Evolutionary conservation across 2,329 filamentous ascomycete genomes (phyloP), one percentile per base, ranked within the genome.

Genomic region (Trichoderma sp.): DNA sequence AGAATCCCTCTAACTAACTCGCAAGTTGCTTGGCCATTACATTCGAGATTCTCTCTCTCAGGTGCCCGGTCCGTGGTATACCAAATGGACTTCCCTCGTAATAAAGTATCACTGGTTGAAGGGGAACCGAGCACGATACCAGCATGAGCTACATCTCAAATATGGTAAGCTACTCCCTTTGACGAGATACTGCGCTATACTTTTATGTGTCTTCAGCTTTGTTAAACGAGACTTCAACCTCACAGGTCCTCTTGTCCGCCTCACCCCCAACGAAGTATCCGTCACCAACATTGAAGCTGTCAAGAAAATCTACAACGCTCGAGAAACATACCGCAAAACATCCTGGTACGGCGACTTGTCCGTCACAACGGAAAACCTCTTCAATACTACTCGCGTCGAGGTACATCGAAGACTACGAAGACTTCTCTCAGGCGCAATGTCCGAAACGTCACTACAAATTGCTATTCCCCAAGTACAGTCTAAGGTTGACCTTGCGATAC

Each of bases 381-480:
- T 89, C 79, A 84, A 77, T 24, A 86, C 85, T 2, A 81, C 75
- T 0, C 82, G 88, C 63, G 76, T 83, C 1, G 79, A 84, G 3
- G 81, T 82, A 35, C 85, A 88, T 78, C 81, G 85, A 9, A 80
- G 80, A 1, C 82, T 84, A 35, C 84, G 87, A 14, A 82, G 83
- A 68, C 82, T 89, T 1, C 80, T 89, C 5, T 85, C 86, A 4
- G 79, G 81, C 1, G 80, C 85, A 21, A 81, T 86, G 75, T 85
- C 84, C 16, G 85, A 85, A 62, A 81, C 79, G 0, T 82, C 82
- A 0, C 77, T 87, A 38, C 80, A 81, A 50, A 21, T 64, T 2
- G 80, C 83, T 63, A 80, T 83, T 64, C 78, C 80, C 0, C 68
- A 83, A 29, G 81, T 90, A 11, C 77, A 83, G 3, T 78, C 77